These are phyloP conservation scores for Saururus chinensis DNA, from an alignment of 164 flowering plant species.

Conservation along the genomic window DNA sequence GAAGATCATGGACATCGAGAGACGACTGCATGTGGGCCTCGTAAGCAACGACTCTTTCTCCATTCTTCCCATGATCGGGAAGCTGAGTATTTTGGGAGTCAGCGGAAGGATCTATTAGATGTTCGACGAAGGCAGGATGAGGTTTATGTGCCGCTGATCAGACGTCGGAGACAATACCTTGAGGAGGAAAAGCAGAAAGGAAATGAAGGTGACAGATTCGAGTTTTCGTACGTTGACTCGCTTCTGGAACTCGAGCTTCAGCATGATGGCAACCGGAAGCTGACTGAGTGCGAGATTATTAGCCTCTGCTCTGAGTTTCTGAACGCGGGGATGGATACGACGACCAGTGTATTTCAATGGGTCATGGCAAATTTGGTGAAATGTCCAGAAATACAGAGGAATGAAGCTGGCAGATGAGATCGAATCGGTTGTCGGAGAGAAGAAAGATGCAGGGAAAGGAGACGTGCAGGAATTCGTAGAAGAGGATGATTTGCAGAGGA, in stretches of 20 bases:
- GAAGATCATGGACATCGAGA: conserved; percentile 13
- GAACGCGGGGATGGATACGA: conserved; percentile 23
- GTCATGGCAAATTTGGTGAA: conserved; percentile 26
- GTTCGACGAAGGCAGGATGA: conserved; percentile 17
- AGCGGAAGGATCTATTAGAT: conserved; percentile 9
- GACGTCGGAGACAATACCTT: no score
- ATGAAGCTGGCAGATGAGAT: conserved; percentile 4
- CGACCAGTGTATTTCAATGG: conserved; percentile 26
- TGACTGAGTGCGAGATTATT: conserved; percentile 25
- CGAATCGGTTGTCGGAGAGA: background rate
- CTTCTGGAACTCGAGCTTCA: conserved; percentile 14
- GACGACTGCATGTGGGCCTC: conserved; percentile 2
- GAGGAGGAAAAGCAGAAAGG: background rate
- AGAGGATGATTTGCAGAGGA: conserved; percentile 24
- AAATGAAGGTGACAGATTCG: background rate
- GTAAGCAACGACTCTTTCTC: conserved; percentile 7
- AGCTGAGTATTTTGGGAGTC: conserved; percentile 14
- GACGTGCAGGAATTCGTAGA: background rate
- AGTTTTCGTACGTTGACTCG: conserved; percentile 9
- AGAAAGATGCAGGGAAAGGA: no score
- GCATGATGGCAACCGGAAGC: conserved; percentile 15
- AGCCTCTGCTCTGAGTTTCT: conserved; percentile 28
- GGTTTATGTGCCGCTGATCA: background rate
- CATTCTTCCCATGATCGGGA: conserved; percentile 21
- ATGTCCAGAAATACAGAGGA: conserved; percentile 1